Base-by-base conservation (phyloP, 2,329 filamentous ascomycete species). In the Paecilomyces formosus region DNA sequence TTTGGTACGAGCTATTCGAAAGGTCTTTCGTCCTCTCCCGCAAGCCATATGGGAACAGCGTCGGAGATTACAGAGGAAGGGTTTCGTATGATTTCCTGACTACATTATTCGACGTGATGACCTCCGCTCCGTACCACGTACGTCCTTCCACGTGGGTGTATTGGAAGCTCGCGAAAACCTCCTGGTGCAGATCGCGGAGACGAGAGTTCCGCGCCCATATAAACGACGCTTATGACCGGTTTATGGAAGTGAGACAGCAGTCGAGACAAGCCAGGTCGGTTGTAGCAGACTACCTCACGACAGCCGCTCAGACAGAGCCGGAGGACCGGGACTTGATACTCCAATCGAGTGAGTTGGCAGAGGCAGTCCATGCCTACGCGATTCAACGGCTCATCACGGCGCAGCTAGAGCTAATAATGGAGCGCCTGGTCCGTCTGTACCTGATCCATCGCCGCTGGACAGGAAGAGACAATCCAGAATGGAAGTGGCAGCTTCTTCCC, bases 1-100 rank as follows among this genome's bases (percentile, higher is more conserved):
- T 85, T 18, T 93, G 90, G 89, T 78, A 79, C 7, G 82, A 86
- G 57, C 72, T 93, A 2, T 76, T 92, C 15, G 79, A 84, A 60
- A 89, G 88, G 82, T 81, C 87, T 0, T 87, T 85, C 65, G 76
- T 89, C 9, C 77, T 85, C 49, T 76, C 79, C 2, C 69, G 75
- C 69, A 61, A 76, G 67, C 50, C 77, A 73, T 58, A 73, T 72
- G 54, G 71, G 61, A 54, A 74, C 63, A 57, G 58, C 72, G 50
- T 63, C 54, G 59, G 67, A 30, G 60, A 63, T 49, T 54, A 35
- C 6, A 55, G 63, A 11, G 75, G 72, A 52, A 58, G 70, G 58
- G 67, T 86, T 7, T 68, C 75, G 0, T 53, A 66, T 2, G 61
- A 73, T 2, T 76, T 81, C n/a, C 72, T 88, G 3, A 68, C 78